Conservation (phyloP, 768 basidiomycete species). For the Suillus discolor region DNA sequence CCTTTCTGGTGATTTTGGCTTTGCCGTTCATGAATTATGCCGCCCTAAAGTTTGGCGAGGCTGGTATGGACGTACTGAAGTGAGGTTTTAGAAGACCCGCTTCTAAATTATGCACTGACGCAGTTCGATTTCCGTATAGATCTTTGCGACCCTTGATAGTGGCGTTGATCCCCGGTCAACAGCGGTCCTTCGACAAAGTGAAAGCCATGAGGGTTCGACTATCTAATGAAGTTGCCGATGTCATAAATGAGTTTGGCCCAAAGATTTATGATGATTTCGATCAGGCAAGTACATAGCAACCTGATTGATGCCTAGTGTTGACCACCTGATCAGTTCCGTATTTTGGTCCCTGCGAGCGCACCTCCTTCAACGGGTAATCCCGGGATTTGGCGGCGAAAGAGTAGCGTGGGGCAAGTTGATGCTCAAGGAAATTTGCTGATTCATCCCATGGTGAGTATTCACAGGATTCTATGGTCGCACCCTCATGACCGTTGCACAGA, state of each 20-base stretch:
- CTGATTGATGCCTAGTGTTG: conserved; percentile 8
- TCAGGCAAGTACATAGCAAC: conserved; percentile 47
- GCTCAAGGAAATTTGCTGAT: conserved; percentile 82
- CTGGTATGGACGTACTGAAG: conserved; percentile 97
- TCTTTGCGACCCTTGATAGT: conserved; percentile 89
- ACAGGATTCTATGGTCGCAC: conserved; percentile 8
- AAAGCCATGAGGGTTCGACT: conserved; percentile 74
- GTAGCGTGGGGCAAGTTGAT: conserved; percentile 79
- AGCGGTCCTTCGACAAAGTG: conserved; percentile 73
- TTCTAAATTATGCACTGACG: background rate
- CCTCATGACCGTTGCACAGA: conserved; percentile 34
- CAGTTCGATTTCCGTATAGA: conserved; percentile 42
- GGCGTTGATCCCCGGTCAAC: conserved; percentile 87
- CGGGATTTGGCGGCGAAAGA: conserved; percentile 80
- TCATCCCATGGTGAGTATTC: conserved; percentile 76
- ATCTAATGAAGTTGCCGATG: conserved; percentile 79
- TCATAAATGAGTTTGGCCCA: conserved; percentile 89
- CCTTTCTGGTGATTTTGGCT: conserved; percentile 69
- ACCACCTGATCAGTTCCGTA: conserved; percentile 57
- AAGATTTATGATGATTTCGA: conserved; percentile 87
- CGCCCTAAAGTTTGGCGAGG: conserved; percentile 96
- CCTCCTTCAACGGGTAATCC: conserved; percentile 78
- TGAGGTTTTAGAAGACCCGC: conserved; percentile 40
- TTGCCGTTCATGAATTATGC: conserved; percentile 91
- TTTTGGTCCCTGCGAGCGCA: conserved; percentile 77